Evolutionary conservation across 2,329 filamentous ascomycete species (phyloP), one percentile per base, ranked within the genome.

Genomic region (Lachnellula occidentalis): DNA sequence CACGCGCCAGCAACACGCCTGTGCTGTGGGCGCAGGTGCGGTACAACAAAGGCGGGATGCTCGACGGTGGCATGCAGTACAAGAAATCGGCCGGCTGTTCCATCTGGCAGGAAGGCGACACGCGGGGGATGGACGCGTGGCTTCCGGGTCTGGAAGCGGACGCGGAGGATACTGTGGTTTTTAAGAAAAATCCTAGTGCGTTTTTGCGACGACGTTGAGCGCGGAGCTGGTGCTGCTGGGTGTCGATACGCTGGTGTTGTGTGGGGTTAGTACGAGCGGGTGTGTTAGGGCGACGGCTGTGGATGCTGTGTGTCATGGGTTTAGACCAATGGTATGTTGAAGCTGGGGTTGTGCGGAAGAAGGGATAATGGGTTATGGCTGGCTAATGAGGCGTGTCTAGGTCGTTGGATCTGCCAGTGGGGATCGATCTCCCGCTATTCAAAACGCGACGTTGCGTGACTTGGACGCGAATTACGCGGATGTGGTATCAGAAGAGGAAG

Each of bases 391-490:
- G 27, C 11, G 27, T 9, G 2, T 31, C 9, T 34, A 73, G 73
- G 71, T 76, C 14, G 74, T 76, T 11, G 68, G 67, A n/a, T 61
- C 70, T 31, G 74, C 74, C 4, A 76, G 75, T 50, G 74, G 75
- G n/a, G 74, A 77, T 56, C 65, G 73, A 7, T 71, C 70, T 24
- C 69, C 70, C 12, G 69, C 71, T 34, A 75, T 77, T 41, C 74
- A 77, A 49, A 67, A 71, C 17, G 70, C 71, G 2, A 77, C 74
- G 57, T 63, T 76, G 4, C 74, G 76, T 52, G 74, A 77, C 54
- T 67, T 77, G 48, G 67, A 74, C 56, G 70, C 73, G 3, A 77
- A 77, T 59, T 76, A 76, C 63, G 73, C 71, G 1, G 74, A 77
- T 60, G 73, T 76, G 1, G 71, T 77, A 0, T 55, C 61, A 3